Conservation (phyloP, 2,329 filamentous ascomycete species). For the Verticillium dahliae region DNA sequence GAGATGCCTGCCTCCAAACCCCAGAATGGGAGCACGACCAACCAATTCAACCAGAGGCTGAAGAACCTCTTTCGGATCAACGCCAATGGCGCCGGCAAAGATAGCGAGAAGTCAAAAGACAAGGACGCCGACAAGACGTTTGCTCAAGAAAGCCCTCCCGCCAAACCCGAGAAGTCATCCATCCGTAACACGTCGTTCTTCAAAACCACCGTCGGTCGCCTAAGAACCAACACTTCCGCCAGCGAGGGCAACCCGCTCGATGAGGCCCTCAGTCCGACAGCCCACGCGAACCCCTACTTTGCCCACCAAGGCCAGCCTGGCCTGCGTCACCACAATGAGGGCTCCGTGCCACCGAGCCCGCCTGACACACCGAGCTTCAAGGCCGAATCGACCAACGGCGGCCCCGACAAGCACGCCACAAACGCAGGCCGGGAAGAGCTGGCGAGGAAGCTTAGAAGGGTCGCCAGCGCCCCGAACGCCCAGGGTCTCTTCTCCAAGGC, state of each 20-base stretch:
- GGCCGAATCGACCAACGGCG: slow-evolving; percentile 59
- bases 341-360: slow-evolving; percentile 85
- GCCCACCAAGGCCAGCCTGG: slow-evolving; percentile 91
- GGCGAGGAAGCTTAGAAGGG: slow-evolving; percentile 83
- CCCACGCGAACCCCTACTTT: slow-evolving; percentile 95
- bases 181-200: slow-evolving; percentile 85
- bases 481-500: slow-evolving; percentile 85
- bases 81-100: slow-evolving; percentile 29
- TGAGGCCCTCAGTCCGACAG: slow-evolving; percentile 83
- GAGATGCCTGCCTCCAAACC: slow-evolving; percentile 49
- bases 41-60: slow-evolving; percentile 60
- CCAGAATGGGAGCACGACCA: slow-evolving; percentile 43
- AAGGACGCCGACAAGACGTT: slow-evolving; percentile 12
- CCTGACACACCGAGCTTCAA: slow-evolving; percentile 81
- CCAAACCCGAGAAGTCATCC: slow-evolving; percentile 41
- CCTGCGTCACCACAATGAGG: slow-evolving; percentile 89
- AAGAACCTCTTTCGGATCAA: slow-evolving; percentile 69
- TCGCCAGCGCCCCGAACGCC: slow-evolving; percentile 94
- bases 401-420: slow-evolving; percentile 60
- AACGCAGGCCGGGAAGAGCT: slow-evolving; percentile 87
- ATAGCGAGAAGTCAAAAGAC: slow-evolving; percentile 29
- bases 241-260: slow-evolving; percentile 90
- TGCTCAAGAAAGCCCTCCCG: slow-evolving; percentile 18
- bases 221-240: slow-evolving; percentile 82
- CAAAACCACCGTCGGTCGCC: slow-evolving; percentile 75